Base-by-base conservation (phyloP, 345 rosid genomes). In the Eucalyptus erythrocorys region DNA sequence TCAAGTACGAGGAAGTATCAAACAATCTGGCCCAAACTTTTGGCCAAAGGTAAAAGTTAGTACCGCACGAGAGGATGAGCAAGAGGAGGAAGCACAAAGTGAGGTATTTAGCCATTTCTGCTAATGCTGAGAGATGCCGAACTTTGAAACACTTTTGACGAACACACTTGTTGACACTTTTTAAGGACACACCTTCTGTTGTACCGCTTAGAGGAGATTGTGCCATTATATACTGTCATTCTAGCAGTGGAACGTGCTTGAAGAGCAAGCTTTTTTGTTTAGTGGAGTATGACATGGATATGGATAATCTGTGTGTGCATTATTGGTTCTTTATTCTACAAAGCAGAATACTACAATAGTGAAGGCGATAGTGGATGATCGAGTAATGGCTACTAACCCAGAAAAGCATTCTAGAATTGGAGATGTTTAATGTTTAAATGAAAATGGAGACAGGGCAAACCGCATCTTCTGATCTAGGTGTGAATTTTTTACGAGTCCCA, bases 101-200 rank as follows among this genome's bases (percentile, higher is more conserved):
- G 48, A 66, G 30, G 76, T 47, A 40, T 79, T 88, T 91, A 49
- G 84, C 89, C 92, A 91, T 91, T 61, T 82, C 86, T 85, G 59
- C 79, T 26, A 32, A 57, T 19, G 27, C 27, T 32, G 40, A 3
- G n/a, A 19, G n/a, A 15, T 8, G 47, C 68, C n/a, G 13, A 37
- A 32, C 21, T 40, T 21, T 45, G 26, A 43, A 34, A 27, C 24
- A 43, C 34, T 32, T 79, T 34, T 66, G 49, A 42, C 5, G 55
- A 34, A 11, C 47, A 55, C 61, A 55, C 61, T 55, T 24, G 61
- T 55, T 24, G 61, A 12, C 24, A 43, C 34, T 32, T 79, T 79
- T 66, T 37, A 30, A 10, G 55, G 27, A 11, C 34, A 55, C 55
- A 34, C 55, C 85, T 79, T 48, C 49, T 86, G 47, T 87, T 49